Evolutionary conservation across 257 asterid species (phyloP), one percentile per base, ranked within the genome.

Genomic region (Solanum paucissectum): DNA sequence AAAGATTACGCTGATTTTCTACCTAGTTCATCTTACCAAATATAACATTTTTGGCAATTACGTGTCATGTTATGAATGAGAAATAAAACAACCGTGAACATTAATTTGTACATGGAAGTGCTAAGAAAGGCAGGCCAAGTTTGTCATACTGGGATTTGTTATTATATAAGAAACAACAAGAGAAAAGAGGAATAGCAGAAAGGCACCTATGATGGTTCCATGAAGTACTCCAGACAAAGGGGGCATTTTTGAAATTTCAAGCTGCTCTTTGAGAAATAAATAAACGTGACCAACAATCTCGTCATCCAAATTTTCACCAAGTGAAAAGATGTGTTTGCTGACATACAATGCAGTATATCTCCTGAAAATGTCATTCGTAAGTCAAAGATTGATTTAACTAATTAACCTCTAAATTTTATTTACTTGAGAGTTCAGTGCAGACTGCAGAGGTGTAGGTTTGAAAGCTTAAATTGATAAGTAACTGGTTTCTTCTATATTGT

Each of bases 241-340:
- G 38, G 96, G 95, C 95, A 94, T 92, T 32, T 91, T 88, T 46
- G 94, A 89, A 88, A 94, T 88, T 71, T 95, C 90, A 16, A 95
- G 95, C 92, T 95, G 98, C 94, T 95, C 98, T 89, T 92, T 95
- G 66, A 95, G 95, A 88, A 87, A 95, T 91, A 95, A 91, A 92
- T 92, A 95, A 21, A 94, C 79, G 79, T 95, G 98, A n/a, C 98
- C 98, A 40, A 93, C 94, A 85, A 95, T 92, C 93, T 95, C 98
- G 85, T 94, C 92, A 86, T 94, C 92, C 49, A 92, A 88, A 83
- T 95, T 95, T 74, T 92, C 94, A 84, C 91, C 93, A 20, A 85
- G 77, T 7, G 92, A 88, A 79, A 91, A 90, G 36, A 95, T 89
- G 33, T 90, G 91, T 88, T 91, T 95, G 88, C 94, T 90, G 89